Percentiles rank a stretch among this genome's conserved stretches.
Conservation (phyloP, 169 alveolate genomes). For the Toxoplasma gondii region DNA sequence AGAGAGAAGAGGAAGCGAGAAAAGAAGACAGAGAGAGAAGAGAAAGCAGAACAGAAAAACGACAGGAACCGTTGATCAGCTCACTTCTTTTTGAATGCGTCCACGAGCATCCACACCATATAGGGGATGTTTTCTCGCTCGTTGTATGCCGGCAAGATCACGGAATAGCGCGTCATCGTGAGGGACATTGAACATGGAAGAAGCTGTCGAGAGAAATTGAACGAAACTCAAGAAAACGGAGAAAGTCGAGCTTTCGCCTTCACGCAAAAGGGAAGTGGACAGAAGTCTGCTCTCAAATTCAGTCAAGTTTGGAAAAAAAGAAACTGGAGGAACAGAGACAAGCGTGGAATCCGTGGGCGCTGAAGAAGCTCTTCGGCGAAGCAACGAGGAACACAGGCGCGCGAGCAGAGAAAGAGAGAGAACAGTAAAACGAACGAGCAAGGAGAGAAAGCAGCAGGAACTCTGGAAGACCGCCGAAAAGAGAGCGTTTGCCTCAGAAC, state of each 20-base stretch:
- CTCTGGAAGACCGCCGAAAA: too few species aligned
- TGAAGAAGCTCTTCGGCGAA: too few species aligned
- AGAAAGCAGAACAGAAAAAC: background rate
- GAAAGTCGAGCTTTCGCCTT: background rate
- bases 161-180: conserved; percentile 78
- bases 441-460: too few species aligned
- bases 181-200: background rate
- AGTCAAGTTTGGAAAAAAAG: background rate
- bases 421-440: too few species aligned
- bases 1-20: too few species aligned
- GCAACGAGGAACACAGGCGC: too few species aligned
- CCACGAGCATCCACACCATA: conserved; percentile 82
- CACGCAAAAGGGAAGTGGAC: background rate
- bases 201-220: background rate
- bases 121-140: conserved; percentile 91
- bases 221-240: background rate
- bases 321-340: background rate
- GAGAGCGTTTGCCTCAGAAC: too few species aligned
- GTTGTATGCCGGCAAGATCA: conserved; percentile 91
- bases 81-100: conserved; percentile 70
- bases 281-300: background rate
- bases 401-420: too few species aligned
- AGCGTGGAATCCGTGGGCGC: too few species aligned
- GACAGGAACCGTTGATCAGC: background rate
- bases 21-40: background rate